Conservation (phyloP, 1,139 yeast genomes). For the Suhomyces panamericanus region DNA sequence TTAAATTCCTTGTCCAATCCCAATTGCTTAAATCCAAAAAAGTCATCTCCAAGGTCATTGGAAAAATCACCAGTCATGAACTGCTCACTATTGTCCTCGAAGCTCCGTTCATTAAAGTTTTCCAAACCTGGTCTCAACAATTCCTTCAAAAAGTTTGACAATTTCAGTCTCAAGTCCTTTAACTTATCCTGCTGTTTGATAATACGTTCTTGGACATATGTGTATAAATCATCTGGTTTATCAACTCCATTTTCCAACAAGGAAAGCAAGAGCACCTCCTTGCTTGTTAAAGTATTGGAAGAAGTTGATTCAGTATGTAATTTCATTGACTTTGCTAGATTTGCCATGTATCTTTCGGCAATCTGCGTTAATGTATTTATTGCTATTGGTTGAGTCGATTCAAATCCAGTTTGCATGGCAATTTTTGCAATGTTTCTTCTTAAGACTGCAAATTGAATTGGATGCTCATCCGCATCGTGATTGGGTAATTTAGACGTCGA, state of each 20-base stretch:
- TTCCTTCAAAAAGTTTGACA: conserved; percentile 76
- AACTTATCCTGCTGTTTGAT: conserved; percentile 69
- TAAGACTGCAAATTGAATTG: conserved; percentile 65
- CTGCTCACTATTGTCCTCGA: conserved; percentile 89
- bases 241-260: conserved; percentile 83
- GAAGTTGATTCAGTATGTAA: conserved; percentile 68
- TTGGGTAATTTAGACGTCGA: conserved; percentile 71
- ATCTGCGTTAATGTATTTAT: conserved; percentile 78
- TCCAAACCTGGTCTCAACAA: conserved; percentile 83
- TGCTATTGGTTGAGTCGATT: conserved; percentile 76
- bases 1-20: conserved; percentile 94
- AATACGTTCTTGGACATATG: conserved; percentile 73
- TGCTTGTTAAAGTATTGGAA: conserved; percentile 40
- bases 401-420: conserved; percentile 93
- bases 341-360: conserved; percentile 77
- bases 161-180: conserved; percentile 62
- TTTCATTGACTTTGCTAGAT: conserved; percentile 70
- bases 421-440: conserved; percentile 72
- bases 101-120: conserved; percentile 69
- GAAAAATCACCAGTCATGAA: conserved; percentile 94
- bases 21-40: conserved; percentile 92
- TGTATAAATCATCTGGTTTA: conserved; percentile 73
- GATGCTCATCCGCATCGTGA: conserved; percentile 58
- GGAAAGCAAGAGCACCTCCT: conserved; percentile 58
- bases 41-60: conserved; percentile 90